Evolutionary conservation across 225 moss, liverwort and hornwort species (phyloP).

Genomic region (Ulota crispa): DNA sequence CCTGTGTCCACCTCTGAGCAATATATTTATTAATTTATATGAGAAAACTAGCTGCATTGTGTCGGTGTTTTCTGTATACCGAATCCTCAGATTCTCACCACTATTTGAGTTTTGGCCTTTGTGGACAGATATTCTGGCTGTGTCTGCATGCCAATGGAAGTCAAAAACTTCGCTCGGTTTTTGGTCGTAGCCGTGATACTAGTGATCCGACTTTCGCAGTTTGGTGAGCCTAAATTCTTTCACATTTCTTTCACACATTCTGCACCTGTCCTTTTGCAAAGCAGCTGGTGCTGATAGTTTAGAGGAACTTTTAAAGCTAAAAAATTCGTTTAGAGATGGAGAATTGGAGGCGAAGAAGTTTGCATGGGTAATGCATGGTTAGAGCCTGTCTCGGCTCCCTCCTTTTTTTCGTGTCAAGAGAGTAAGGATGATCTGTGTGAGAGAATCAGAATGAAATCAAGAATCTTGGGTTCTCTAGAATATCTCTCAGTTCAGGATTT

Average conservation of each 20-base stretch:
- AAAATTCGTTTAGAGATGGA: neutral
- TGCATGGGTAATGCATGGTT: neutral
- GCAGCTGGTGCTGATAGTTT: too few species aligned
- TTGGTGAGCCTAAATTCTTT: constrained; percentile 8
- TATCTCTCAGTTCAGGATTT: neutral
- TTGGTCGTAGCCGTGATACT: neutral
- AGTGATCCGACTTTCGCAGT: neutral
- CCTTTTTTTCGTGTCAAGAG: neutral
- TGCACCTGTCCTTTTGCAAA: too few species aligned
- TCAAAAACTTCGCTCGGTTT: neutral
- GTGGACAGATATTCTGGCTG: neutral
- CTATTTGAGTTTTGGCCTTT: neutral
- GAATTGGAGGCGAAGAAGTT: neutral
- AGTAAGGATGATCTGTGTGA: neutral
- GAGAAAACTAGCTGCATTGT: neutral
- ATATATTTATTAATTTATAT: neutral
- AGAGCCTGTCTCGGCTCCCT: neutral
- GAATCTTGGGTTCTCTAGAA: neutral
- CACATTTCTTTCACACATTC: neutral
- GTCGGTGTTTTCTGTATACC: neutral
- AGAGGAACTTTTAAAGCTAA: too few species aligned
- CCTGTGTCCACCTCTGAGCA: neutral
- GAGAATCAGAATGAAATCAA: neutral
- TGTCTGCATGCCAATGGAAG: constrained; percentile 15
- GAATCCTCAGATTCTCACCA: neutral